Base-by-base conservation (phyloP, 2,329 filamentous ascomycete species). In the Aschersonia sp. region DNA sequence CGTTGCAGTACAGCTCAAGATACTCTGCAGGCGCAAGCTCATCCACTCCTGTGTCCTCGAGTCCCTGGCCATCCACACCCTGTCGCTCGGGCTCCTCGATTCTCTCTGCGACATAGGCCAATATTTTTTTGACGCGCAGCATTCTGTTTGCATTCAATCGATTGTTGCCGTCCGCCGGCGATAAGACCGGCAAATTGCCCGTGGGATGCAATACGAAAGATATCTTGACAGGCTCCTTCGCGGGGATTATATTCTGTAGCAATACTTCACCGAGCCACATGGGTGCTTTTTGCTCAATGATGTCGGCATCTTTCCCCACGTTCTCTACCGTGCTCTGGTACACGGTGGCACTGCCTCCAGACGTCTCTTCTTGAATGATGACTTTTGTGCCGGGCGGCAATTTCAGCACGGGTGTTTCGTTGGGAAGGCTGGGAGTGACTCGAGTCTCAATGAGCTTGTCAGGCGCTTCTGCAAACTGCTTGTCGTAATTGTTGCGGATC, bases 71-170 rank as follows among this genome's bases (percentile, higher is more conserved):
- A 22, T 22, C 22, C 22, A 22, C 2, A 2, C 22, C 4, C 4
- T 72, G 68, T 46, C 79, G 73, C 45, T 80, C 72, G 0, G 75
- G 68, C n/a, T 78, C 73, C 56, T 97, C 90, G 49, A 98, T 90
- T 47, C 89, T 78, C 64, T 98, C 92, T 1, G 88, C 87, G 14
- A 98, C 79, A 58, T 98, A 98, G 0, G 81, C 79, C 49, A 97
- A 68, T 29, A 98, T 92, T 71, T 98, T 98, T 68, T 87, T 90
- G 4, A 94, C 87, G 44, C 92, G 79, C 46, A 98, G 73, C 92
- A 98, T 97, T 48, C 90, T 79, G 60, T 97, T 98, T 9, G 92
- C 92, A 61, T 97, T 98, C 46, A 98, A 73, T 30, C 92, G 82
- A 54, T 89, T 90, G 63, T 90, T 94, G 46, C 83, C 83, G 59